Evolutionary conservation across 2,329 filamentous ascomycete genomes (phyloP), one percentile per base, ranked within the genome.

Genomic region (Fusarium dimerum): DNA sequence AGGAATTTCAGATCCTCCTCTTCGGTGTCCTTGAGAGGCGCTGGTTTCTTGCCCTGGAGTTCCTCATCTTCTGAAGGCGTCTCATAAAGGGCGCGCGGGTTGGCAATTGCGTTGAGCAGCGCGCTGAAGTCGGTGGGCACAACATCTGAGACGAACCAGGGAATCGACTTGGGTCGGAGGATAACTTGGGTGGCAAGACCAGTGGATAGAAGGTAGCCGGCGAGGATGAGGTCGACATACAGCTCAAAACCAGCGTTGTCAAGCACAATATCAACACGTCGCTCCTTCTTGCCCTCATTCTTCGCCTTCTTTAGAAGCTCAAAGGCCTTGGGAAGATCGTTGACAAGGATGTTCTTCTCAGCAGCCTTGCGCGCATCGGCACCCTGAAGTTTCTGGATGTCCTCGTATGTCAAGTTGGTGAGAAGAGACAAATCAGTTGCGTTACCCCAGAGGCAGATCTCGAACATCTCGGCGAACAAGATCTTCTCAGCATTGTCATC

Each of bases 131-230:
- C 94, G 40, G 78, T 80, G 0, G 93, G 92, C 11, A 96, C 74
- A 4, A 97, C 94, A 66, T 99, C 94, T 1, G 92, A 97, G 44
- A 99, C 94, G 68, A 97, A 99, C 94, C 94, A 99, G 1, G 94
- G 94, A 52, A 99, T 92, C 18, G 86, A 87, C 76, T 99, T 99
- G 47, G 94, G 92, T 66, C 96, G 92, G 10, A 99, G 81, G 17
- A 97, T 86, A 13, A 99, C 81, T 20, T 85, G 85, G 0, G 92
- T 97, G 0, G 94, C 94, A 6, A 99, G 83, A 1, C 88, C 90
- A 0, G 91, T 81, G 1, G 90, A 86, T 7, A 99, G 80, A 13
- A 99, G 80, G 69, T 96, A 99, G 1, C 92, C 93, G 0, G 91
- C 92, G 2, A 99, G 81, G 51, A 97, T 86, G 10, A 99, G 81